Percentiles rank a stretch among this genome's conserved stretches.
These are phyloP conservation scores for Carpinus fangiana DNA, from an alignment of 306 rosid genomes.

Conservation along the genomic window DNA sequence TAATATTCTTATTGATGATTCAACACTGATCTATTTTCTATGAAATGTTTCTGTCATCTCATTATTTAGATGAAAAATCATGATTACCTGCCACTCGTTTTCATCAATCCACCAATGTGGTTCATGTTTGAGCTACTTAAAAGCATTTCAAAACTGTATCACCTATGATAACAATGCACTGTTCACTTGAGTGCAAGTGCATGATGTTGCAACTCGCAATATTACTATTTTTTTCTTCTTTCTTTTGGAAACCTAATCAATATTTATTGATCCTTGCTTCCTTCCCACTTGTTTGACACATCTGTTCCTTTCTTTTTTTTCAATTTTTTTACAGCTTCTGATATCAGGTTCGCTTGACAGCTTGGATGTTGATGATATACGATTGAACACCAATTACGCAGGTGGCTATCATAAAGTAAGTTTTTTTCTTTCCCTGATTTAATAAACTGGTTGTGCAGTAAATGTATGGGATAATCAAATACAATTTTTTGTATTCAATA, in stretches of 20 bases:
- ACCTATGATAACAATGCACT: neutral
- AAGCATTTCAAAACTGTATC: neutral
- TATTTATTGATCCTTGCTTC: conserved; percentile 13
- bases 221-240: conserved; percentile 1
- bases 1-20: neutral
- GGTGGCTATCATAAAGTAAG: conserved; percentile 92
- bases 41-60: neutral
- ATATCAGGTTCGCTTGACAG: conserved; percentile 97
- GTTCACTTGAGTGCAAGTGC: neutral
- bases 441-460: neutral
- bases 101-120: neutral
- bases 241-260: conserved; percentile 2
- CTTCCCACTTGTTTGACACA: conserved; percentile 28
- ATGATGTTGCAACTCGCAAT: neutral
- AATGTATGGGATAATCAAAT: neutral
- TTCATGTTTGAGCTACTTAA: neutral
- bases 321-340: conserved; percentile 64
- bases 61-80: neutral
- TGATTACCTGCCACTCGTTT: neutral
- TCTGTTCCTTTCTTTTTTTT: neutral
- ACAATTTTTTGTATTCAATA: neutral
- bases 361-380: conserved; percentile 93
- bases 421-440: neutral
- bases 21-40: neutral
- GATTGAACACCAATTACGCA: conserved; percentile 73